A percentile compares a stretch with the other conserved stretches of the same genome.
Evolutionary conservation across 495 filamentous ascomycete genomes (phyloP).

Genomic region (Lasiosphaeris hirsuta): DNA sequence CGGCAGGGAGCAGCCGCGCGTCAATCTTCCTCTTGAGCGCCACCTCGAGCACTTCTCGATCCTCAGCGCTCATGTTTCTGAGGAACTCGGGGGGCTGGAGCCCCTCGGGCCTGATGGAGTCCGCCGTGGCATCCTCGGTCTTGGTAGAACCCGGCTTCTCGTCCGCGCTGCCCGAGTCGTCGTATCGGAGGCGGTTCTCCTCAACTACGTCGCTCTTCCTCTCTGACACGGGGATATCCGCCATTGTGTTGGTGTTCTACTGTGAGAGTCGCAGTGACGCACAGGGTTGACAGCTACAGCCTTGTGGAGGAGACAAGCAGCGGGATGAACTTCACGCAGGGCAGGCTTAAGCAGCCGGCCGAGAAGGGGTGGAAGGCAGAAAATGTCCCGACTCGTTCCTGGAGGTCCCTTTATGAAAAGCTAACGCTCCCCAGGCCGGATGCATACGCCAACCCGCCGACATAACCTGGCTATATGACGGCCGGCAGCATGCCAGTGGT

Average conservation of each 20-base stretch:
- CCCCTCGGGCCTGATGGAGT: background rate
- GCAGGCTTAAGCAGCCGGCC: background rate
- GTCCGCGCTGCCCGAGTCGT: constrained; percentile 17
- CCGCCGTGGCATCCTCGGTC: constrained; percentile 12
- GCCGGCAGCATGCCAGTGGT: background rate
- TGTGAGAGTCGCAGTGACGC: background rate
- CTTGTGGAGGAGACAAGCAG: background rate
- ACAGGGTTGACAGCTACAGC: background rate
- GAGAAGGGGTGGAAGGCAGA: no score
- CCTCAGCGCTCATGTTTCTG: constrained; percentile 42
- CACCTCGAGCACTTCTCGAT: constrained; percentile 45
- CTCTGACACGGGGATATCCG: background rate
- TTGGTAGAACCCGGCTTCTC: constrained; percentile 14
- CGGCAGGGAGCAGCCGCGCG: constrained; percentile 56
- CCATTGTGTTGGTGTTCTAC: background rate
- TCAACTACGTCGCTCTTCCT: constrained; percentile 2
- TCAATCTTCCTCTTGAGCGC: constrained; percentile 63
- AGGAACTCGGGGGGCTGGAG: constrained; percentile 49
- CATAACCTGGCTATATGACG: background rate
- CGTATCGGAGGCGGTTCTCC: background rate
- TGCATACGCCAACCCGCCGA: background rate
- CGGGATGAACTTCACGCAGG: background rate
- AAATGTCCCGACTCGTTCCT: background rate
- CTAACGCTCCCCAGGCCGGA: background rate
- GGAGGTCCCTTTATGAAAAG: background rate